Conservation (phyloP, 2,329 filamentous ascomycete genomes). For the Ascochyta clinopodiicola region DNA sequence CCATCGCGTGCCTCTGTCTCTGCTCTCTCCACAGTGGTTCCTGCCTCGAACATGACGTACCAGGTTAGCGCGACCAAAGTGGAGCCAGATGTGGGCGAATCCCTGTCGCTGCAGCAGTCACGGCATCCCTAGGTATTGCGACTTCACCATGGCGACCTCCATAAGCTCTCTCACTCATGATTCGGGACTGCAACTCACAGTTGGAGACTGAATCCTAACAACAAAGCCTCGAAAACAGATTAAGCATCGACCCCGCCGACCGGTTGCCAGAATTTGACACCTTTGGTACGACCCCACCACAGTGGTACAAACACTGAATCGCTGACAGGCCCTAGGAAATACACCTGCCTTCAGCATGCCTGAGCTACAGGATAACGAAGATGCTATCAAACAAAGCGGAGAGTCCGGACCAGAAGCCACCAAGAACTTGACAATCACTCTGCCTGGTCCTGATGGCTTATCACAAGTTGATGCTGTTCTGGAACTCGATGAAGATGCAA, state of each 20-base stretch:
- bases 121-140: slow-evolving; percentile 9
- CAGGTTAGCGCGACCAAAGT: slow-evolving; percentile 10
- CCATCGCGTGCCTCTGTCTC: background rate
- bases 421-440: slow-evolving; percentile 13
- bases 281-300: background rate
- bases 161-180: background rate
- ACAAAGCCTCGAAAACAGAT: background rate
- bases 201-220: background rate
- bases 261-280: background rate
- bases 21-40: slow-evolving; percentile 3
- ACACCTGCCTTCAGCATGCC: slow-evolving; percentile 1
- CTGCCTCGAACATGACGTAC: slow-evolving; percentile 14
- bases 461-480: slow-evolving; percentile 12
- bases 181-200: background rate
- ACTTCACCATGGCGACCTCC: slow-evolving; percentile 3
- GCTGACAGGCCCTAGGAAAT: background rate
- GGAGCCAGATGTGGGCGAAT: slow-evolving; percentile 10
- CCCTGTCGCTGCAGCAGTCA: slow-evolving; percentile 8
- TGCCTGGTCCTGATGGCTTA: slow-evolving; percentile 16
- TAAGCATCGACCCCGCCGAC: background rate
- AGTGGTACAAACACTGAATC: background rate
- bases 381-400: background rate
- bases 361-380: slow-evolving; percentile 3
- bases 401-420: background rate
- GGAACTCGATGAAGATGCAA: slow-evolving; percentile 21